Base-by-base conservation (phyloP, 768 basidiomycete genomes). In the Termitomyces sp. region DNA sequence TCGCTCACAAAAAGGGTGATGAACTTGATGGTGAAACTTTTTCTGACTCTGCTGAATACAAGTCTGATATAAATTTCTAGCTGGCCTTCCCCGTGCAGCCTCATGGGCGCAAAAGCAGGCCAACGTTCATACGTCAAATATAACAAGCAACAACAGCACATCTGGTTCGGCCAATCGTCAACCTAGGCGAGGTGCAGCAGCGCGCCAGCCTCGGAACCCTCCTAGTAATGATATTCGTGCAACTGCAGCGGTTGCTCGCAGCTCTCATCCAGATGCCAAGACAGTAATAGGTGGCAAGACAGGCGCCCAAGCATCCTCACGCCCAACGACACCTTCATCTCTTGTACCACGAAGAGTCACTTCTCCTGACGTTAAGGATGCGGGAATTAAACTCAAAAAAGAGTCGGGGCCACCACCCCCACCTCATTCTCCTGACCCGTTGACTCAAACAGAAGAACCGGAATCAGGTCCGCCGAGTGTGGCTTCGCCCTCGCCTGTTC, bases 1-100 rank as follows among this genome's bases (percentile, higher is more conserved):
- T 80, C 12, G 72, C 77, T 15, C 84, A 86, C 11, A 85, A 86
- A 76, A 89, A 86, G 66, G 77, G 77, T 1, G 86, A 92, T 51
- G 88, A 89, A 65, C 69, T 71, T 31, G 84, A 86, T 69, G 79
- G 83, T 81, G 65, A 61, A 73, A 66, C 15, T 63, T 15, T 51
- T 45, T 58, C 12, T 25, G 31, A 15, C 59, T 55, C 47, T 57
- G 31, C 50, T 57, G 29, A 56, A 50, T 48, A 55, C 20, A 69
- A 49, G 54, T 59, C 65, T 61, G 49, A 50, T 53, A 31, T 63
- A 47, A 56, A 53, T 48, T 42, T 56, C 63, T 60, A 68, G 71
- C 76, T 68, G 85, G 82, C 49, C 76, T 94, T 49, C 93, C 93
- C 58, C 87, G 86, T 60, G 81, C 81, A 10, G 85, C 86, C 25